Evolutionary conservation across 108 stramenopile species (phyloP).

Genomic region (Mayamaea pseudoterrestris): DNA sequence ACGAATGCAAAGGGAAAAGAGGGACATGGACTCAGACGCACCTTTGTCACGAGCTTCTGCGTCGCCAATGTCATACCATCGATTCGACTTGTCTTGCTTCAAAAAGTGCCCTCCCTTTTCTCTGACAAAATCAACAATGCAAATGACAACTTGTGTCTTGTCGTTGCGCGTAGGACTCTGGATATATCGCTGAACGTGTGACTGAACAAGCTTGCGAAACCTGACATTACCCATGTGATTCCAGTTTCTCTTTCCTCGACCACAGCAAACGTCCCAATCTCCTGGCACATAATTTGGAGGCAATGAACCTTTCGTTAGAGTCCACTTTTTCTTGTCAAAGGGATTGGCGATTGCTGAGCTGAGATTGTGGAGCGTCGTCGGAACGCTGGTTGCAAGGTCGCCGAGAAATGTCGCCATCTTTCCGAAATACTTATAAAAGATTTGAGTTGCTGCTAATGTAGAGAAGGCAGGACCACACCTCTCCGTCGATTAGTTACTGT

Average conservation of each 20-base stretch:
- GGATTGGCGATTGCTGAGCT: neutral
- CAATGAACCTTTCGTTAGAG: neutral
- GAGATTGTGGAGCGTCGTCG: no score
- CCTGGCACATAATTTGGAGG: constrained; percentile 1
- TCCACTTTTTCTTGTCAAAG: no score
- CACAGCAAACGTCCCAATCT: constrained; percentile 5
- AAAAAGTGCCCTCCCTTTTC: constrained; percentile 3
- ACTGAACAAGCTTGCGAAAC: constrained; percentile 17
- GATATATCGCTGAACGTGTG: constrained; percentile 16
- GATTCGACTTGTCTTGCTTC: constrained; percentile 3
- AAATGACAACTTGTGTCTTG: constrained; percentile 16
- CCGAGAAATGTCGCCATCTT: no score
- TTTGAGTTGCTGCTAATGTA: no score
- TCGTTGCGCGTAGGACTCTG: constrained; percentile 12
- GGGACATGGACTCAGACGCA: no score
- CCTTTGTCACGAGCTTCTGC: constrained; percentile 6
- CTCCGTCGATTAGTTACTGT: no score
- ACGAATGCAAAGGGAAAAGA: no score
- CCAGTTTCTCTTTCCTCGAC: constrained; percentile 10
- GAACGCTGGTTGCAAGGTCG: no score
- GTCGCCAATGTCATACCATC: constrained; percentile 10
- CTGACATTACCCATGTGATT: constrained; percentile 19
- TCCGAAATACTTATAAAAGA: no score
- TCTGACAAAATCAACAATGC: constrained; percentile 15
- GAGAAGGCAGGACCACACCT: no score